Percentiles rank a stretch among this genome's conserved stretches.
These are phyloP conservation scores for Colletotrichum tropicicola DNA, from an alignment of 2,329 filamentous ascomycete species.

Conservation along the genomic window DNA sequence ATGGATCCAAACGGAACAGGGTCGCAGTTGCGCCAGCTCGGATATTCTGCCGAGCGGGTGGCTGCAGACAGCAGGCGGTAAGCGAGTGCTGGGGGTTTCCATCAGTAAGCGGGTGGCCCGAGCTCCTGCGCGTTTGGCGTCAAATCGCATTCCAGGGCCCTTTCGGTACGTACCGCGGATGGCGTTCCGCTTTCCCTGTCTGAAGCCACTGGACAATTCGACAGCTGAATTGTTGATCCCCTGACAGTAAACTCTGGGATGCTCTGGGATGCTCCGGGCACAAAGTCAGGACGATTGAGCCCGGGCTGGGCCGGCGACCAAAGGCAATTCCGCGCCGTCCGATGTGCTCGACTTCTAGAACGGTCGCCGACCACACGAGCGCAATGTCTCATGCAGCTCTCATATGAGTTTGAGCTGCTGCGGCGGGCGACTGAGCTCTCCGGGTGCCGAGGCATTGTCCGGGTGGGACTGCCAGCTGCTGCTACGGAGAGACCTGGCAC, in stretches of 20 bases:
- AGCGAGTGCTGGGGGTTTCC: no score
- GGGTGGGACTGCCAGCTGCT: neutral
- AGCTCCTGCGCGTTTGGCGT: no score
- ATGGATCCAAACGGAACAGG: neutral
- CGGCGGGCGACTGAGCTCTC: no score
- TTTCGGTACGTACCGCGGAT: slow-evolving; percentile 8
- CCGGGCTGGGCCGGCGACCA: neutral
- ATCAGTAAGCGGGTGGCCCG: slow-evolving; percentile 15
- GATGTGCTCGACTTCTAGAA: neutral
- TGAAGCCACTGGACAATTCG: no score
- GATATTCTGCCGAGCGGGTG: neutral
- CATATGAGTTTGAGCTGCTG: neutral
- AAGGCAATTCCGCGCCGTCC: neutral
- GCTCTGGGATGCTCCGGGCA: no score
- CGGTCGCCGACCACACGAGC: neutral
- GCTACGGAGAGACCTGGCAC: neutral
- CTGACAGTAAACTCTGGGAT: no score
- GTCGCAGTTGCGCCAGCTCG: slow-evolving; percentile 16
- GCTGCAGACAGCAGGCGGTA: slow-evolving; percentile 2
- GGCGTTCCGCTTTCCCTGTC: neutral
- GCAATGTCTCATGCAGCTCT: neutral
- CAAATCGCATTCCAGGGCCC: no score
- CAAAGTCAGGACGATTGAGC: neutral
- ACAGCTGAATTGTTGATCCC: no score
- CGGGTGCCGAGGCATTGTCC: slow-evolving; percentile 16